These are phyloP conservation scores for Aspergillus indologenus DNA, from an alignment of 495 filamentous ascomycete species.

Conservation along the genomic window DNA sequence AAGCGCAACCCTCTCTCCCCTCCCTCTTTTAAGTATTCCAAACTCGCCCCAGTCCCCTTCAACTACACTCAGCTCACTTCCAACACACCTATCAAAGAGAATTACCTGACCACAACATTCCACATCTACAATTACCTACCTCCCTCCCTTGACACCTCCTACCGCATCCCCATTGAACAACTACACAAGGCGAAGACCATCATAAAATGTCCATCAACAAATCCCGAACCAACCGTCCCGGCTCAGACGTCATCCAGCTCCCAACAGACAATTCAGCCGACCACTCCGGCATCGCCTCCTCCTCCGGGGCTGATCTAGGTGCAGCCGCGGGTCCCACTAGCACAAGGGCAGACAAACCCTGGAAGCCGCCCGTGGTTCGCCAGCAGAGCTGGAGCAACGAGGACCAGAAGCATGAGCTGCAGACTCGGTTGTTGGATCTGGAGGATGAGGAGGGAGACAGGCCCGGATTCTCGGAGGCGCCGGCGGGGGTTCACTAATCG, in stretches of 20 bases:
- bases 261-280: background rate
- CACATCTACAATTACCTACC: background rate
- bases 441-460: conserved; percentile 27
- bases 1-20: background rate
- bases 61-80: too few species aligned
- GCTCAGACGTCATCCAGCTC: background rate
- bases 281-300: background rate
- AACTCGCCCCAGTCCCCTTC: background rate
- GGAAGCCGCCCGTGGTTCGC: conserved; percentile 28
- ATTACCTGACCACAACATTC: too few species aligned
- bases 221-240: background rate
- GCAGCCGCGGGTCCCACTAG: background rate
- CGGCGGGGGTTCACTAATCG: background rate
- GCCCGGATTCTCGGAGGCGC: conserved; percentile 31
- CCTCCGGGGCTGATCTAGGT: background rate
- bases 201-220: background rate
- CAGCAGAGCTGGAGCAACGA: conserved; percentile 37
- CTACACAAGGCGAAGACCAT: background rate
- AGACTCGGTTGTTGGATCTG: conserved; percentile 27
- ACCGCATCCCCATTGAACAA: too few species aligned
- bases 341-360: conserved; percentile 16
- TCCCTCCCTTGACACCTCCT: background rate
- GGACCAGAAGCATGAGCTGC: conserved; percentile 35
- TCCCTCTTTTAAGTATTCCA: background rate
- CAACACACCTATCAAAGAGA: too few species aligned